phyloP scores from a whole-genome alignment of 768 basidiomycete species.

The Leccinum obscurum region DNA sequence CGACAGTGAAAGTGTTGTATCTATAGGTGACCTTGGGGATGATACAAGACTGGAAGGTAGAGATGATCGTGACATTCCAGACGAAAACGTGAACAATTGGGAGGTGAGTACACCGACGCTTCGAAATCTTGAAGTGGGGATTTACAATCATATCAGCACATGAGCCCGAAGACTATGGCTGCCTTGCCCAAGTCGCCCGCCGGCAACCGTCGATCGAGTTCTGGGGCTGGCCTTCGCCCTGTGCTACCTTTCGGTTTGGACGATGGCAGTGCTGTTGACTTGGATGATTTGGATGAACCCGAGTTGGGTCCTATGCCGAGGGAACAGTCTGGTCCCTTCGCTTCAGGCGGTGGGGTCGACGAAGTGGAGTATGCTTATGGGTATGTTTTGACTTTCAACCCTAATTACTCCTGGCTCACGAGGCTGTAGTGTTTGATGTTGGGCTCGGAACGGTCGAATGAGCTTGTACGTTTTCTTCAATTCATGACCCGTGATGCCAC shows the following conservation, averaged over 20 bases:
- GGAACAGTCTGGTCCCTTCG: conserved; percentile 71
- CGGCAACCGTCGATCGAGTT: conserved; percentile 76
- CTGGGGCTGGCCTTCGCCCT: conserved; percentile 82
- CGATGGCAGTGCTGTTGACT: conserved; percentile 68
- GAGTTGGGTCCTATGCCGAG: conserved; percentile 77
- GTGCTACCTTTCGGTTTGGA: conserved; percentile 77
- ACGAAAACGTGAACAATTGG: conserved; percentile 94
- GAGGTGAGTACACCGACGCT: conserved; percentile 58
- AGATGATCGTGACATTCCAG: conserved; percentile 60
- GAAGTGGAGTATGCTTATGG: conserved; percentile 90
- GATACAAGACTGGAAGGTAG: conserved; percentile 67
- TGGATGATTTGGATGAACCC: conserved; percentile 70
- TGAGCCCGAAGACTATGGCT: conserved; percentile 95
- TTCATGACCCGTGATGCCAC: background rate
- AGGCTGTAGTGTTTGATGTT: conserved; percentile 24
- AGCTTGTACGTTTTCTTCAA: background rate
- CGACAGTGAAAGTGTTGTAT: conserved; percentile 91
- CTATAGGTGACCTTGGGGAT: conserved; percentile 86
- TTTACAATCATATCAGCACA: conserved; percentile 56
- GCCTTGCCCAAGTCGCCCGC: conserved; percentile 91
- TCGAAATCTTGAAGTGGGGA: background rate
- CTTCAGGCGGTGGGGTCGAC: conserved; percentile 79
- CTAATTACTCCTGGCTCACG: conserved; percentile 11
- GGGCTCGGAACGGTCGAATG: background rate
- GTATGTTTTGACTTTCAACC: conserved; percentile 41